phyloP scores from a whole-genome alignment of 352 stramenopile species.

The Phytopythium sindhum region DNA sequence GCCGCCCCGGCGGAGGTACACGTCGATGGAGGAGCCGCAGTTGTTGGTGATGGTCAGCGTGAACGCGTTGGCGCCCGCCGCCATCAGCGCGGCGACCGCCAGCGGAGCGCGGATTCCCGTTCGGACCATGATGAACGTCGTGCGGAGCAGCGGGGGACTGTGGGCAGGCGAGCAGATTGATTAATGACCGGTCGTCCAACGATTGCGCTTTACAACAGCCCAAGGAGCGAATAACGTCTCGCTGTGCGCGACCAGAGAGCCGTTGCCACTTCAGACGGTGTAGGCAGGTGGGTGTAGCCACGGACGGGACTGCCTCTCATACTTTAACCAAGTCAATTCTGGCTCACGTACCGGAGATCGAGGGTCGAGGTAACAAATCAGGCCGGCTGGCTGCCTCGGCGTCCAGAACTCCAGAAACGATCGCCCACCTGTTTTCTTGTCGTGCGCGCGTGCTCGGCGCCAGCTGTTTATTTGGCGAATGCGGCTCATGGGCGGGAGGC shows the following conservation, averaged over 20 bases:
- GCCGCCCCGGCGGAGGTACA: conserved; percentile 49
- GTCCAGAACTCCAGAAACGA: conserved; percentile 1
- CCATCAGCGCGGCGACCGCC: conserved; percentile 15
- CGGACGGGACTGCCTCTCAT: not conserved
- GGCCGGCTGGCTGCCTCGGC: not conserved
- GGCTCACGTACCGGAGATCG: not conserved
- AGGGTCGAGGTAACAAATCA: conserved; percentile 3
- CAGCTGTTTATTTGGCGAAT: conserved; percentile 6
- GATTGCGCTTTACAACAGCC: not conserved
- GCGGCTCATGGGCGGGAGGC: not conserved
- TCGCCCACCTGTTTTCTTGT: conserved; percentile 5
- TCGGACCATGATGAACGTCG: conserved; percentile 24
- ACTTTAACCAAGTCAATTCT: not conserved
- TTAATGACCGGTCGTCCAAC: conserved; percentile 3
- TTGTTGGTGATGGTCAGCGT: conserved; percentile 64
- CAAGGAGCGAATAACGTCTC: not conserved
- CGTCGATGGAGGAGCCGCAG: conserved; percentile 46
- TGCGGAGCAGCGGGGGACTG: not conserved
- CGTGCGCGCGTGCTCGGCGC: not conserved
- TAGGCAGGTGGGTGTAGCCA: not conserved
- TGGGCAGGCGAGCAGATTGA: not conserved
- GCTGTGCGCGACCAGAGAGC: not conserved
- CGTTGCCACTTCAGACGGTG: not conserved
- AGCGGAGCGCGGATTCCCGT: conserved; percentile 2
- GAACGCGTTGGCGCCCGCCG: conserved; percentile 25